Evolutionary conservation across 805 yeast species (phyloP), one percentile per base, ranked within the genome.

Genomic region (Ogataea paraovalis): DNA sequence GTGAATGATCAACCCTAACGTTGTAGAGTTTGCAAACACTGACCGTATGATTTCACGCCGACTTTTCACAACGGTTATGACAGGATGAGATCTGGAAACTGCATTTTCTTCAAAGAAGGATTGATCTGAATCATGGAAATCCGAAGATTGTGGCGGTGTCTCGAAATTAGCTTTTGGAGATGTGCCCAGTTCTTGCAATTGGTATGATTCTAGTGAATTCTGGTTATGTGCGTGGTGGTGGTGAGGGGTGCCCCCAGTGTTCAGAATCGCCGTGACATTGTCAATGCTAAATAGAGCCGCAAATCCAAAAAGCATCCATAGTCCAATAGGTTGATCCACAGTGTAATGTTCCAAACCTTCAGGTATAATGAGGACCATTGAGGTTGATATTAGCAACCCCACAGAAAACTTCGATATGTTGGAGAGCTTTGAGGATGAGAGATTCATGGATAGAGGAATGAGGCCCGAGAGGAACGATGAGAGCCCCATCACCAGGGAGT

Each of bases 1-100:
- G 58, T 86, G 95, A 14, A 85, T 69, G 1, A 84, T 59, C 13
- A 86, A 68, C 0, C 90, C 89, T 3, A 84, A 55, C 0, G 87
- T 78, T 2, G 80, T 68, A 1, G 87, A 66, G 14, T 78, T 66
- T 16, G 60, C 56, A 18, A 73, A 43, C 1, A 77, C 66, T 3
- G 73, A 60, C 28, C 45, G 32, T 21, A 63, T 37, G 53, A 57
- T 48, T 18, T 19, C 25, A 28, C 25, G 36, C 2, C 52, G 25
- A 10, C 27, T 5, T 23, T 16, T n/a, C 9, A 25, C 8, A 8
- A 25, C 20, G 2, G 32, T 5, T 6, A 32, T 19, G 4, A 8
- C 14, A 4, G 6, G 4, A n/a, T 34, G 45, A 16, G 41, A 23
- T 4, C 27, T 13, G 6, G 33, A 8, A 27, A 18, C 14, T 4